Conservation (phyloP, 768 basidiomycete species). For the Ramaria sp. region DNA sequence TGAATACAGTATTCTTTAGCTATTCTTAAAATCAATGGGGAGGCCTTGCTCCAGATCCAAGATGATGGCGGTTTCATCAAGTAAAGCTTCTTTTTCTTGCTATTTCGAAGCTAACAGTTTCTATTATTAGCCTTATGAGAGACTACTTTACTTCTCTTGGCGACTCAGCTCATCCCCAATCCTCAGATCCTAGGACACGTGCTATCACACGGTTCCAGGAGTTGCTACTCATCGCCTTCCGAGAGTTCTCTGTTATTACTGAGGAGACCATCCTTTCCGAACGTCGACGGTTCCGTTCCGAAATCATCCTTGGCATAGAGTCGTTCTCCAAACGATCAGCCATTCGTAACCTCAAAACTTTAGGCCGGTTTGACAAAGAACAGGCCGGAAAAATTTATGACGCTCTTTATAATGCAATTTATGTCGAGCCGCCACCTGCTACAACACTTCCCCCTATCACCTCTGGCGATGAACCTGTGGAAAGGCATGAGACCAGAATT, state of each 20-base stretch:
- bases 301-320: constrained; percentile 89
- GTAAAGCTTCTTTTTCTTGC: constrained; percentile 29
- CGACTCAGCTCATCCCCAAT: constrained; percentile 86
- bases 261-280: constrained; percentile 89
- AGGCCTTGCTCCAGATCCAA: constrained; percentile 81
- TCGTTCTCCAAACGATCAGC: constrained; percentile 88
- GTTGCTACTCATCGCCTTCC: constrained; percentile 90
- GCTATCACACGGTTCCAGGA: constrained; percentile 98
- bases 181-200: constrained; percentile 77
- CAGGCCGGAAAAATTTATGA: constrained; percentile 88
- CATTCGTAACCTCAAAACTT: constrained; percentile 70
- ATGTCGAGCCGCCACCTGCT: constrained; percentile 48
- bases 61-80: constrained; percentile 97
- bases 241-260: constrained; percentile 93
- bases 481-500: constrained; percentile 80
- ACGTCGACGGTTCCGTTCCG: constrained; percentile 73
- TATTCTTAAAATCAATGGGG: constrained; percentile 95
- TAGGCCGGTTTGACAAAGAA: constrained; percentile 78
- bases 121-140: constrained; percentile 65
- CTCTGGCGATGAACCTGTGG: constrained; percentile 42
- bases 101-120: background rate
- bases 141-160: constrained; percentile 91
- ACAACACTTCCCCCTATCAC: constrained; percentile 31
- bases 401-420: constrained; percentile 78
- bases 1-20: constrained; percentile 37